phyloP scores from a whole-genome alignment of 2,329 filamentous ascomycete genomes.

The Aspergillus intermedius region DNA sequence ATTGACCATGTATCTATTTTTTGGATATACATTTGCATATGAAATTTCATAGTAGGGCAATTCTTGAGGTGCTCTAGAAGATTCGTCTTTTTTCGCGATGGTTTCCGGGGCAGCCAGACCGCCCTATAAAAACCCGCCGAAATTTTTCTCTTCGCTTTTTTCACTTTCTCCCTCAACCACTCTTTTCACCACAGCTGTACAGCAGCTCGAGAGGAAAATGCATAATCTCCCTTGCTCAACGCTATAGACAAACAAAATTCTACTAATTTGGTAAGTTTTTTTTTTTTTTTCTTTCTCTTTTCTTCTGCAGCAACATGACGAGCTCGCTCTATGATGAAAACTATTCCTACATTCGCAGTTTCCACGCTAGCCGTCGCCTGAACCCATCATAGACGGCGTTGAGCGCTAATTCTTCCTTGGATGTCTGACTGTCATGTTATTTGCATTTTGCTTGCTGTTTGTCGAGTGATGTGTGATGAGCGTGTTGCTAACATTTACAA shows the following conservation, averaged over 20 bases:
- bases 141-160: constrained; percentile 21
- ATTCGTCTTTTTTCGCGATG: constrained; percentile 16
- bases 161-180: constrained; percentile 6
- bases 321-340: constrained; percentile 36
- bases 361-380: constrained; percentile 34
- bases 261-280: constrained; percentile 18
- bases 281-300: constrained; percentile 7
- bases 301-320: constrained; percentile 6
- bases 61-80: constrained; percentile 20
- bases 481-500: too few relatives aligned
- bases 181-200: constrained; percentile 3
- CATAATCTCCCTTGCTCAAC: not conserved
- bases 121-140: constrained; percentile 26
- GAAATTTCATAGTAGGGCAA: not conserved
- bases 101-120: constrained; percentile 28
- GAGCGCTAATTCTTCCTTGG: constrained; percentile 35
- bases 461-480: too few relatives aligned
- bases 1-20: constrained; percentile 9
- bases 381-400: constrained; percentile 30
- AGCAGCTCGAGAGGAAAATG: not conserved
- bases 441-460: not conserved
- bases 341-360: constrained; percentile 38
- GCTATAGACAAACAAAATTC: not conserved
- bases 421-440: constrained; percentile 25
- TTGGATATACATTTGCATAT: constrained; percentile 5